Base-by-base conservation (phyloP, 768 basidiomycete species). In the Sporobolomyces roseus region DNA sequence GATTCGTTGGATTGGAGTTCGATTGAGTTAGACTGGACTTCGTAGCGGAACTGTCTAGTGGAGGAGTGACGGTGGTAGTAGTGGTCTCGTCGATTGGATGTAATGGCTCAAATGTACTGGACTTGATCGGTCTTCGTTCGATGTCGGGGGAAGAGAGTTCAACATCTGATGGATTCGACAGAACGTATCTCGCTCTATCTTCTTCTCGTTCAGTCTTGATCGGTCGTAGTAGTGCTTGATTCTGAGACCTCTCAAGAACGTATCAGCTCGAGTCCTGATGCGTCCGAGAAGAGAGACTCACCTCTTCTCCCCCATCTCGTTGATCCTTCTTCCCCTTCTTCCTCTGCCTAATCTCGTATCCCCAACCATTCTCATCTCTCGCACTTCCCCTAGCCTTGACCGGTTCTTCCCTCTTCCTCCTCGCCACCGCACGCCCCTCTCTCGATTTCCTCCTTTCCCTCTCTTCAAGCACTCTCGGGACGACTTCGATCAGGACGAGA, bases 401-500 rank as follows among this genome's bases (percentile, higher is more conserved):
- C n/a, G n/a, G n/a, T n/a, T n/a, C n/a, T n/a, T n/a, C n/a, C n/a
- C n/a, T n/a, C n/a, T n/a, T n/a, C n/a, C n/a, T n/a, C n/a, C n/a
- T n/a, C n/a, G n/a, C n/a, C n/a, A n/a, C n/a, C n/a, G n/a, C n/a
- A n/a, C n/a, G n/a, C n/a, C n/a, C n/a, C n/a, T n/a, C n/a, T n/a
- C n/a, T n/a, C n/a, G n/a, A n/a, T n/a, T n/a, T n/a, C n/a, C n/a
- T n/a, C n/a, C n/a, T 29, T 32, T 30, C 53, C 17, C 38, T 38
- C 13, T 58, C 56, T 12, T 65, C 54, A 48, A 65, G 45, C 14
- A 65, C 8, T 8, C 30, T 29, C 1, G 63, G 63, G 1, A 64
- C 13, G 30, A 64, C 53, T 33, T 64, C 63, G 50, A 54, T 21
- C 12, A 63, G 41, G 64, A 65, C 30, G 48, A 65, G 19, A 21